phyloP scores from a whole-genome alignment of 2,329 filamentous ascomycete species.

The Catunica adiposa region DNA sequence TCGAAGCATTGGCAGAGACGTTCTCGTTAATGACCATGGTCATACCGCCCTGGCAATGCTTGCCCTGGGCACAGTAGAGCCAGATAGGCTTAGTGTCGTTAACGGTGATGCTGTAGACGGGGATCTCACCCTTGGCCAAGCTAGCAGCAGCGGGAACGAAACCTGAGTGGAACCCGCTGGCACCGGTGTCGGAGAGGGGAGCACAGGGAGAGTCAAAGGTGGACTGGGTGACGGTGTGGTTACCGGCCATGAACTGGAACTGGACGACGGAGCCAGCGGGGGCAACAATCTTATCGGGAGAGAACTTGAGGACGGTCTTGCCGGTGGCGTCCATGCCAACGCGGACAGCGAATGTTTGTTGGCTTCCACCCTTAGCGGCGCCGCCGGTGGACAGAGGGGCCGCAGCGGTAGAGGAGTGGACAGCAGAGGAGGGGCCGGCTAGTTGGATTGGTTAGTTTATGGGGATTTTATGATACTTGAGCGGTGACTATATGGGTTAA shows the following conservation, averaged over 20 bases:
- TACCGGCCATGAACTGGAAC: slow-evolving; percentile 50
- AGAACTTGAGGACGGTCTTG: slow-evolving; percentile 38
- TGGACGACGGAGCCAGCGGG: slow-evolving; percentile 51
- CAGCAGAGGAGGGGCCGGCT: not conserved
- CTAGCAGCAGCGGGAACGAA: slow-evolving; percentile 46
- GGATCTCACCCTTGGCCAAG: slow-evolving; percentile 32
- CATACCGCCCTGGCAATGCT: slow-evolving; percentile 63
- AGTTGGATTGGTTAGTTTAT: not conserved
- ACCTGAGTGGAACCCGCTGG: slow-evolving; percentile 49
- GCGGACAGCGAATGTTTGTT: slow-evolving; percentile 28
- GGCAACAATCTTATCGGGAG: slow-evolving; percentile 48
- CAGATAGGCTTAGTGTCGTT: slow-evolving; percentile 56
- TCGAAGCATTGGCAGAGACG: slow-evolving; percentile 35
- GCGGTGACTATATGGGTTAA: not conserved
- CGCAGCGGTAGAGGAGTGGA: not conserved
- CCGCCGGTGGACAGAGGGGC: slow-evolving; percentile 1
- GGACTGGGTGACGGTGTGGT: slow-evolving; percentile 69
- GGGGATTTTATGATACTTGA: not conserved
- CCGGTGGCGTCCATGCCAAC: slow-evolving; percentile 40
- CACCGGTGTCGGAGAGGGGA: slow-evolving; percentile 38
- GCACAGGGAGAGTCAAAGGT: slow-evolving; percentile 44
- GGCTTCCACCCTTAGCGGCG: not conserved
- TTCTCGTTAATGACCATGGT: slow-evolving; percentile 60
- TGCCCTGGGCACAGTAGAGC: slow-evolving; percentile 60
- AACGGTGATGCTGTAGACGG: slow-evolving; percentile 56